These are phyloP conservation scores for Coemansia sp. DNA, from an alignment of 192 early-diverging fungal species.

Conservation along the genomic window DNA sequence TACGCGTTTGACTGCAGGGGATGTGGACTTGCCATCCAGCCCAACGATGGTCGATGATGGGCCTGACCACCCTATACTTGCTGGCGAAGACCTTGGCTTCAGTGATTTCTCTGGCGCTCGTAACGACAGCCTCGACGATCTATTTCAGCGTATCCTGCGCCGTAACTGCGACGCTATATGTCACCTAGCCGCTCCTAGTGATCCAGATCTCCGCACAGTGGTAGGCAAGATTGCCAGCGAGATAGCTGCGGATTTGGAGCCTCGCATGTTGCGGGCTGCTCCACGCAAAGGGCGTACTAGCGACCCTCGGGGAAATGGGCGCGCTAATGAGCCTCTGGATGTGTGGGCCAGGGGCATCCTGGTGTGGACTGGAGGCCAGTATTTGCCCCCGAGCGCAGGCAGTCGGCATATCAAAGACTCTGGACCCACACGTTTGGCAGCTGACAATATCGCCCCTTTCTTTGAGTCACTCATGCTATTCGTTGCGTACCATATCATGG, in stretches of 20 bases:
- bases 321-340: neutral
- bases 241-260: neutral
- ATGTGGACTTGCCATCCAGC: neutral
- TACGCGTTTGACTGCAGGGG: neutral
- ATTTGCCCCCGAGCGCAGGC: neutral
- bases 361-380: neutral
- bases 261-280: neutral
- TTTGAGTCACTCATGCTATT: neutral
- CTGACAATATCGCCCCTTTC: neutral
- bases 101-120: neutral
- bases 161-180: neutral
- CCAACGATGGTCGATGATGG: neutral
- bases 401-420: neutral
- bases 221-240: neutral
- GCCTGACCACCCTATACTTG: neutral
- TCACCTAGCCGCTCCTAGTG: neutral
- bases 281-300: neutral
- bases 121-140: neutral
- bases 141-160: neutral
- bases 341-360: neutral
- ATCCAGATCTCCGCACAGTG: neutral
- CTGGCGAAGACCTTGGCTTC: neutral
- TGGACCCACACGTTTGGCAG: neutral
- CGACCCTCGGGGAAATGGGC: neutral
- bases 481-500: neutral